These are phyloP conservation scores for Suillus ampliporus DNA, from an alignment of 768 basidiomycete genomes.

Conservation along the genomic window DNA sequence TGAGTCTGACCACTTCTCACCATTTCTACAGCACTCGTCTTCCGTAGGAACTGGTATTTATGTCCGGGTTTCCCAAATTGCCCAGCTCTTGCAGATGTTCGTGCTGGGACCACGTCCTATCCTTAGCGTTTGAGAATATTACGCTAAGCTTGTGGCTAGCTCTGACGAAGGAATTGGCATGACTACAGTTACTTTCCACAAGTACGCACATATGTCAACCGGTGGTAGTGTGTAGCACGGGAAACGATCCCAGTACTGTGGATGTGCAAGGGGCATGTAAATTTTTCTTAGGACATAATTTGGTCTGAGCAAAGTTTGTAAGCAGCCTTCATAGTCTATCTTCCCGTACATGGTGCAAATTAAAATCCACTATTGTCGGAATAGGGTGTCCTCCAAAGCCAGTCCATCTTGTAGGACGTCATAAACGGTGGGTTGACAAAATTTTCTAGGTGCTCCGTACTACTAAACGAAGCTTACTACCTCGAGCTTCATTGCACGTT, in stretches of 20 bases:
- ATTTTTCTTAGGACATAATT: too few relatives aligned
- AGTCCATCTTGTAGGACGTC: too few relatives aligned
- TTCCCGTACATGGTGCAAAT: too few relatives aligned
- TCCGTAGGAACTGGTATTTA: not conserved
- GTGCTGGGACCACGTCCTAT: not conserved
- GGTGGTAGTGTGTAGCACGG: not conserved
- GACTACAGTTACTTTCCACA: not conserved
- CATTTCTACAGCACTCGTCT: not conserved
- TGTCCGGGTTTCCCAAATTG: not conserved
- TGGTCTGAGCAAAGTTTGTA: too few relatives aligned
- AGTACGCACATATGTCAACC: not conserved
- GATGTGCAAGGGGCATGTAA: too few relatives aligned
- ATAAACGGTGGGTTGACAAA: too few relatives aligned
- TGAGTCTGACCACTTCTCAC: not conserved
- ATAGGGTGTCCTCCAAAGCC: too few relatives aligned
- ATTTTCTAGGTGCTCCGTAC: too few relatives aligned
- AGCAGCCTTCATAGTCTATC: too few relatives aligned
- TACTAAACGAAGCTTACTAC: not conserved
- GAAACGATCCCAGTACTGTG: not conserved
- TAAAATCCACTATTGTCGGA: too few relatives aligned
- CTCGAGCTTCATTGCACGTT: not conserved
- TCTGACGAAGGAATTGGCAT: not conserved
- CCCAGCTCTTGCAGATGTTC: not conserved
- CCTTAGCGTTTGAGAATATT: not conserved
- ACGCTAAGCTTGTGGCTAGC: not conserved